phyloP scores from a whole-genome alignment of 202 grass and related monocot genomes.

The Musa balbisiana region DNA sequence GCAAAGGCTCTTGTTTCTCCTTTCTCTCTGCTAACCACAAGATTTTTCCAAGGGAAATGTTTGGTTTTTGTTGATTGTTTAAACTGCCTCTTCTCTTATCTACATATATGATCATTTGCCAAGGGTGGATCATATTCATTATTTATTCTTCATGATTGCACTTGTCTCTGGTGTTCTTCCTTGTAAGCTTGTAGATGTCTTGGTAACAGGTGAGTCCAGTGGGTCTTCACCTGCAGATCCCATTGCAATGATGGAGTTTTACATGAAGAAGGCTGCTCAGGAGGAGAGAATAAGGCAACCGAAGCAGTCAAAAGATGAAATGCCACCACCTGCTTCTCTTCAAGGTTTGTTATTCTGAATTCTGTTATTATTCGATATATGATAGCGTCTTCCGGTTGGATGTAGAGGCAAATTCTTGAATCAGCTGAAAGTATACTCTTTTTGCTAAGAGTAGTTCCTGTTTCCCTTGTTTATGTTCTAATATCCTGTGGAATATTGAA shows the following conservation, averaged over 20 bases:
- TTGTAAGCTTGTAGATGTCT: neutral
- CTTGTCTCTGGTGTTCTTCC: neutral
- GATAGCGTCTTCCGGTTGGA: too few species aligned
- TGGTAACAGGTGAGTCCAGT: slow-evolving; percentile 36
- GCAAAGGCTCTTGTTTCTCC: too few species aligned
- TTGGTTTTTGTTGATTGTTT: neutral
- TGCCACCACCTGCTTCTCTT: slow-evolving; percentile 92
- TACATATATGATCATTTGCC: neutral
- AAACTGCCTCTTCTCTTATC: slow-evolving; percentile 4
- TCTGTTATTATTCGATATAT: neutral
- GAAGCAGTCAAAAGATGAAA: slow-evolving; percentile 86
- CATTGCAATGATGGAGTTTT: slow-evolving; percentile 95
- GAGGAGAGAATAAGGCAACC: slow-evolving; percentile 73
- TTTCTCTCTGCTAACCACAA: too few species aligned
- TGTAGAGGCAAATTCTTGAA: too few species aligned
- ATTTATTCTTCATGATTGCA: neutral
- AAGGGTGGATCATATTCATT: neutral
- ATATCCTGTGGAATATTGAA: neutral
- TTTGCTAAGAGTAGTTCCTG: neutral
- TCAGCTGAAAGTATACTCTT: too few species aligned
- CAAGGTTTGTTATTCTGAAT: slow-evolving; percentile 40
- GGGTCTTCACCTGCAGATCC: slow-evolving; percentile 47
- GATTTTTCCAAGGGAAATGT: neutral
- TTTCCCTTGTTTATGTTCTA: neutral
- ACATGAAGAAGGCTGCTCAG: slow-evolving; percentile 83